Evolutionary conservation across 345 rosid species (phyloP), one percentile per base, ranked within the genome.

Genomic region (Salix dunnii): DNA sequence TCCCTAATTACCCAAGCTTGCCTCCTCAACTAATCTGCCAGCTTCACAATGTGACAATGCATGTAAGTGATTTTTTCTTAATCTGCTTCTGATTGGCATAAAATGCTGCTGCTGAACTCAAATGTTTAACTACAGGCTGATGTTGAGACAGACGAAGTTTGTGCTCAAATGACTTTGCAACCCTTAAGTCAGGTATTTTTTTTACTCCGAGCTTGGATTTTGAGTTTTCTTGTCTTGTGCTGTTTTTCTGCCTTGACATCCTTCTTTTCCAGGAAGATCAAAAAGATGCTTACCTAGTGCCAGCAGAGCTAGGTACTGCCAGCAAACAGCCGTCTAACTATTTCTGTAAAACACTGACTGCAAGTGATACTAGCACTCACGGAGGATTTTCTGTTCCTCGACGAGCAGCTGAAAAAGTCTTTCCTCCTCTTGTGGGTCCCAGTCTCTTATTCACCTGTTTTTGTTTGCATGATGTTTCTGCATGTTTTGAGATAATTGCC

Each of bases 341-440:
- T 76, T 87, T 87, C 78, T 87, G 89, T 67, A 87, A 87, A 76
- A 87, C 87, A 14, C 78, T 86, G 81, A 86, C 89, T 53, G 89
- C 89, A 20, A 58, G 63, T 58, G 63, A 58, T 58, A 58, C 63
- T 23, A 58, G 63, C 63, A 58, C 63, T 58, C 63, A 87, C 68
- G 90, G 90, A 40, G 90, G 90, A 71, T 87, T 87, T 83, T 87
- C 90, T 38, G 90, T 87, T 30, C 90, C 90, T 73, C 90, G 90
- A 9, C 88, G 90, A 17, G 84, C 90, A 10, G 90, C 90, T 62
- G 90, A 87, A 74, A 87, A 87, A 83, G 86, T 87, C 35, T 87
- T 87, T 64, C 90, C 90, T 33, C 86, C 88, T 53, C 90, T 87
- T 74, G 90, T 87, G 25, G 63, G 63, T 58, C 63, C 63, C 16